These are phyloP conservation scores for Scenedesmus sp. DNA, from an alignment of 163 green algal genomes.

Conservation along the genomic window DNA sequence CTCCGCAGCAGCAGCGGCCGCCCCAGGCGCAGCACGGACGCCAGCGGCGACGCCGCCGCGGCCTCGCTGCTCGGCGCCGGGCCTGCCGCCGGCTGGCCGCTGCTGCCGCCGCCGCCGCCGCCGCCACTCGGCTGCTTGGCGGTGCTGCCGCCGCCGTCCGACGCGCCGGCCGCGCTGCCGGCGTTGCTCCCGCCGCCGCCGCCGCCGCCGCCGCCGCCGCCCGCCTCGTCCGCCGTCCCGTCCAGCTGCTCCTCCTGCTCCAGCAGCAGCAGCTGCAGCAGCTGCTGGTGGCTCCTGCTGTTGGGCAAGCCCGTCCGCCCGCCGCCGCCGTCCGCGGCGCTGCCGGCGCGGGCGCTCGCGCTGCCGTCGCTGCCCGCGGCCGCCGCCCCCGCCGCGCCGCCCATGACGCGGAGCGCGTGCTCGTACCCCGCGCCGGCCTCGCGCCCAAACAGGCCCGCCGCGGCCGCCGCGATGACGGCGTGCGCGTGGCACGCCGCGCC, in stretches of 20 bases:
- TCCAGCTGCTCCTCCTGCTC: constrained; percentile 22
- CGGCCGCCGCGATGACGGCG: constrained; percentile 29
- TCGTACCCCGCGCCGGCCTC: neutral
- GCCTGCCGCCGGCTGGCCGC: neutral
- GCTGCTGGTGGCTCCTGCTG: constrained; percentile 31
- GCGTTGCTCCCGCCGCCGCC: neutral
- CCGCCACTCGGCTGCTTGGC: neutral
- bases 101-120: constrained; percentile 1
- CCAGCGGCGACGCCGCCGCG: neutral
- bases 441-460: constrained; percentile 2
- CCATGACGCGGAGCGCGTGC: neutral
- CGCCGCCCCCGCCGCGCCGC: neutral
- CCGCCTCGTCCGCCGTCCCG: no score
- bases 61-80: neutral
- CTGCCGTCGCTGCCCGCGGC: neutral
- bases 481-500: constrained; percentile 31
- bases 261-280: constrained; percentile 29
- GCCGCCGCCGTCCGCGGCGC: neutral
- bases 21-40: neutral
- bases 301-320: neutral
- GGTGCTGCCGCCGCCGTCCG: neutral
- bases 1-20: neutral
- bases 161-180: neutral
- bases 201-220: no score
- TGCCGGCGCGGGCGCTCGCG: neutral